These are phyloP conservation scores for Aspergillus persii DNA, from an alignment of 2,329 filamentous ascomycete species.

Conservation along the genomic window DNA sequence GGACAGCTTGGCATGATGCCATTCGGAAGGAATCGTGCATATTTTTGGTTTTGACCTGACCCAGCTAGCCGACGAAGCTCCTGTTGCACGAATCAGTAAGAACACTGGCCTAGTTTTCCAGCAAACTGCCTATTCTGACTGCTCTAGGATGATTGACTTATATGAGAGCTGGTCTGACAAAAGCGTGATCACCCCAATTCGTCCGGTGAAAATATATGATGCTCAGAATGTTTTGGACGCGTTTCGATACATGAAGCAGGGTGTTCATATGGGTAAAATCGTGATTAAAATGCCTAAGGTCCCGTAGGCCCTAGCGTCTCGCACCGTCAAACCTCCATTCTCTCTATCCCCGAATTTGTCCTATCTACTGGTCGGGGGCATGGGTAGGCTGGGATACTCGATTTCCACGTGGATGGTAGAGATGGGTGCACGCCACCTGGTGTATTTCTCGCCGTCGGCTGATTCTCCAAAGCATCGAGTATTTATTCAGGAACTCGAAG, in stretches of 20 bases:
- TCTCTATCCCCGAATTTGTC: constrained; percentile 1
- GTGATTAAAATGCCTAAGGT: constrained; percentile 34
- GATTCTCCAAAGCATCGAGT: not conserved
- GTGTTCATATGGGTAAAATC: constrained; percentile 40
- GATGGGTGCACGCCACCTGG: constrained; percentile 10
- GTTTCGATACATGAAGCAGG: constrained; percentile 31
- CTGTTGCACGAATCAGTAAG: not conserved
- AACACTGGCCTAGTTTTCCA: not conserved
- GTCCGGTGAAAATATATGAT: not conserved
- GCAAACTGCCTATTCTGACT: not conserved
- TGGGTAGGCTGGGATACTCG: constrained; percentile 12
- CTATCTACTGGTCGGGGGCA: constrained; percentile 16
- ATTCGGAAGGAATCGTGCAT: not conserved
- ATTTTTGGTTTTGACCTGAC: not conserved
- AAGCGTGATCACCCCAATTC: not conserved
- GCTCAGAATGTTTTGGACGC: constrained; percentile 16
- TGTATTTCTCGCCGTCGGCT: constrained; percentile 7
- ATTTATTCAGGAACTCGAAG: constrained; percentile 8
- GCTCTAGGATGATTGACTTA: not conserved
- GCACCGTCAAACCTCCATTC: not conserved
- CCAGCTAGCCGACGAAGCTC: not conserved
- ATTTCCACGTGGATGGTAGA: constrained; percentile 14
- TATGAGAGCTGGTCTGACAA: not conserved
- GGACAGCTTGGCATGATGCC: not conserved
- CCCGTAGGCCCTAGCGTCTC: constrained; percentile 6